Percentiles rank a stretch among this genome's conserved stretches.
phyloP scores from a whole-genome alignment of 352 stramenopile species.

The Salisapilia sapeloensis region DNA sequence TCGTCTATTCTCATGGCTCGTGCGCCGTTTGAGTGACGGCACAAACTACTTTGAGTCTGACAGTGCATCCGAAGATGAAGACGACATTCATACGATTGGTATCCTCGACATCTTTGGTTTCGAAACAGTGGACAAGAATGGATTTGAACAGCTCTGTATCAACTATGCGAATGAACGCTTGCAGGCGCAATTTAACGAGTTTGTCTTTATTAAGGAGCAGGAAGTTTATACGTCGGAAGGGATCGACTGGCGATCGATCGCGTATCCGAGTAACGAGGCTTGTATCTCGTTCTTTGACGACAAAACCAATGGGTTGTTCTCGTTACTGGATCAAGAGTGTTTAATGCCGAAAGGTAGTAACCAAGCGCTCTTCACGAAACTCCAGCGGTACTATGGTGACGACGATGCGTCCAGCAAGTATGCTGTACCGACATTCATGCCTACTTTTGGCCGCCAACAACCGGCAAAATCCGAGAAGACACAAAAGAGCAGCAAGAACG shows the following conservation, averaged over 20 bases:
- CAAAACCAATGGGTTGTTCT: conserved; percentile 61
- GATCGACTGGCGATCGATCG: conserved; percentile 76
- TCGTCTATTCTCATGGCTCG: conserved; percentile 92
- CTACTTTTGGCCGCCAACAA: conserved; percentile 40
- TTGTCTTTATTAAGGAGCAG: conserved; percentile 77
- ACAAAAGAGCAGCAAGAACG: conserved; percentile 13
- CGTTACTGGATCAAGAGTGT: conserved; percentile 70
- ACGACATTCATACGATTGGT: conserved; percentile 47
- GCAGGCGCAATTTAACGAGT: conserved; percentile 80
- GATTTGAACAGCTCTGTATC: conserved; percentile 79
- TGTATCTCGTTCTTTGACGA: conserved; percentile 73
- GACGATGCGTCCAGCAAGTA: conserved; percentile 15
- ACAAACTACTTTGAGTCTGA: conserved; percentile 59
- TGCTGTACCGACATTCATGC: conserved; percentile 33
- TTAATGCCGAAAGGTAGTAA: conserved; percentile 73
- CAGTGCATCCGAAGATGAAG: conserved; percentile 15
- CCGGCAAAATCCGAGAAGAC: conserved; percentile 7
- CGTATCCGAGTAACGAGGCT: conserved; percentile 63
- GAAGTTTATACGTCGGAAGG: conserved; percentile 65
- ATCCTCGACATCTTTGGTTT: conserved; percentile 86
- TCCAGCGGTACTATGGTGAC: conserved; percentile 56
- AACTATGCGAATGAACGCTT: conserved; percentile 79
- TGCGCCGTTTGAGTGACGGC: conserved; percentile 65
- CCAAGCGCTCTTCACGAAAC: conserved; percentile 60
- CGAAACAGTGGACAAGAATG: conserved; percentile 66